These are phyloP conservation scores for Fusarium dimerum DNA, from an alignment of 2,329 filamentous ascomycete genomes.

Conservation along the genomic window DNA sequence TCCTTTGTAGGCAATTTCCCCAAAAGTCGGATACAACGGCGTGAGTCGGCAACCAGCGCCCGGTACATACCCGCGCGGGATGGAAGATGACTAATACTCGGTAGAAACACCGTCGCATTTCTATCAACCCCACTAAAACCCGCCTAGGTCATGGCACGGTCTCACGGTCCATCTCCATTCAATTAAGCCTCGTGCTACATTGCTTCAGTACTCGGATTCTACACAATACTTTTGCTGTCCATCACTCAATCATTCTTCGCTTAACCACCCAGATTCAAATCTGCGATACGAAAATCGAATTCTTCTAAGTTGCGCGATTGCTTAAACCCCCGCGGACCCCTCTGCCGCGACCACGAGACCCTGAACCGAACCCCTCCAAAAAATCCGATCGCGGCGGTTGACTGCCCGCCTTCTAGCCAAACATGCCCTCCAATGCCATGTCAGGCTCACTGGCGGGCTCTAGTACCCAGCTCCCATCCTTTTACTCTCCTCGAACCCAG, in stretches of 20 bases:
- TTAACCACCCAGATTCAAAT: too few species aligned
- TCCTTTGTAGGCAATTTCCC: slow-evolving; percentile 8
- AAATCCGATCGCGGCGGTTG: slow-evolving; percentile 24
- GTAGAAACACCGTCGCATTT: slow-evolving; percentile 9
- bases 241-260: too few species aligned
- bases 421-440: slow-evolving; percentile 32
- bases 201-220: slow-evolving; percentile 6
- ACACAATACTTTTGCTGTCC: slow-evolving; percentile 1
- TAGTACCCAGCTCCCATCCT: slow-evolving; percentile 45
- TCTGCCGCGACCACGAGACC: slow-evolving; percentile 12
- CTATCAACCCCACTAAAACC: slow-evolving; percentile 25
- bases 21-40: slow-evolving; percentile 4
- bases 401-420: slow-evolving; percentile 22
- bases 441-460: slow-evolving; percentile 31
- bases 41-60: slow-evolving; percentile 6
- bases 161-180: slow-evolving; percentile 28
- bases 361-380: slow-evolving; percentile 18
- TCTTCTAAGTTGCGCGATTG: background rate
- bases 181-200: slow-evolving; percentile 13
- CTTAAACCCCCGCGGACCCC: slow-evolving; percentile 9
- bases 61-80: slow-evolving; percentile 18
- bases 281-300: background rate
- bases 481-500: slow-evolving; percentile 46
- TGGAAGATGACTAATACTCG: slow-evolving; percentile 26
- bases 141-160: slow-evolving; percentile 21